Evolutionary conservation across 192 early-diverging fungal species (phyloP).

Genomic region (Backusella tuberculispora): DNA sequence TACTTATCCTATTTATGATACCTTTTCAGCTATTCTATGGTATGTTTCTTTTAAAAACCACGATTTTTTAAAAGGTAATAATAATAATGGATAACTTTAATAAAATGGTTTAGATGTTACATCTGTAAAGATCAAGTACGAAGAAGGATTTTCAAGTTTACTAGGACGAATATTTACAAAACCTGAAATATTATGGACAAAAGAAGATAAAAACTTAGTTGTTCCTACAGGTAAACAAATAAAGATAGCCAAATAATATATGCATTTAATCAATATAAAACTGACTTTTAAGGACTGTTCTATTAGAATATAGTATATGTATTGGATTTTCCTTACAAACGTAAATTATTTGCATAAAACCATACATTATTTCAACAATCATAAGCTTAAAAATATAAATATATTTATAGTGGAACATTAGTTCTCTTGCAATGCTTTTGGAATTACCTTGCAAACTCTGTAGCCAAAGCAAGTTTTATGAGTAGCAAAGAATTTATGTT

Average conservation of each 20-base stretch:
- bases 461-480: constrained; percentile 49
- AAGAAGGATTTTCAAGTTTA: constrained; percentile 39
- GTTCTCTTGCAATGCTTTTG: constrained; percentile 50
- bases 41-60: background rate
- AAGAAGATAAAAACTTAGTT: constrained; percentile 28
- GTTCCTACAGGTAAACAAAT: constrained; percentile 26
- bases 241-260: background rate
- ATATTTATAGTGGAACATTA: constrained; percentile 36
- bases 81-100: background rate
- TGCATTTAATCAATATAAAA: too few relatives aligned
- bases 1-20: constrained; percentile 38
- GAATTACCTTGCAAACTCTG: constrained; percentile 46
- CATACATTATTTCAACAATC: background rate
- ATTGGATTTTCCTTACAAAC: constrained; percentile 46
- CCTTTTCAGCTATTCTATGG: constrained; percentile 40
- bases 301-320: constrained; percentile 44
- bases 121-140: constrained; percentile 39
- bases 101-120: constrained; percentile 31
- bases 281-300: too few relatives aligned
- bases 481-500: constrained; percentile 47
- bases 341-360: constrained; percentile 15
- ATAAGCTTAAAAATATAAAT: background rate
- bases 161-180: constrained; percentile 27
- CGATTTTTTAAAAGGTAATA: background rate
- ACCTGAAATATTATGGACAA: constrained; percentile 37